Evolutionary conservation across 2,329 filamentous ascomycete genomes (phyloP).

Genomic region (Aciculosporium take): DNA sequence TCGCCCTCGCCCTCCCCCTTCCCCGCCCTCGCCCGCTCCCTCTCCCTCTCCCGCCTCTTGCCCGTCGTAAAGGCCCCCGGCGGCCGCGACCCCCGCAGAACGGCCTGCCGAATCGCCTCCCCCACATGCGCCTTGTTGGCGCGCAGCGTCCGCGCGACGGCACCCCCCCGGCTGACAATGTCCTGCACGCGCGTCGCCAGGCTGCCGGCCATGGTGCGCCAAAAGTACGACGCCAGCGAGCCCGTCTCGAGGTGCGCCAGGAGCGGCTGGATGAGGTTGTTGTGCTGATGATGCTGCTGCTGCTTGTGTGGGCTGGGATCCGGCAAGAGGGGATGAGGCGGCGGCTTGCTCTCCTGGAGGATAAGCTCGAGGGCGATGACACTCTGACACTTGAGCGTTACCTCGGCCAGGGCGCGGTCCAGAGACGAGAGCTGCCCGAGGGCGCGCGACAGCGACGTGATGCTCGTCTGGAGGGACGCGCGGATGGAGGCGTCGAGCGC

Average conservation of each 20-base stretch:
- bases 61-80: slow-evolving; percentile 38
- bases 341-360: slow-evolving; percentile 52
- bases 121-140: slow-evolving; percentile 61
- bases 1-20: slow-evolving; percentile 55
- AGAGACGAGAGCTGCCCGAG: slow-evolving; percentile 68
- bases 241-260: slow-evolving; percentile 72
- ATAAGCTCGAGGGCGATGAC: slow-evolving; percentile 76
- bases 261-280: slow-evolving; percentile 55
- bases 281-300: slow-evolving; percentile 22
- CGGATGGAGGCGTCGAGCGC: slow-evolving; percentile 73
- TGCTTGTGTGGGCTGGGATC: slow-evolving; percentile 1
- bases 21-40: slow-evolving; percentile 58
- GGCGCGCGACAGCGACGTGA: slow-evolving; percentile 59
- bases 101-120: slow-evolving; percentile 69
- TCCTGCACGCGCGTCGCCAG: slow-evolving; percentile 70
- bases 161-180: slow-evolving; percentile 68
- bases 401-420: slow-evolving; percentile 68
- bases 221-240: slow-evolving; percentile 82
- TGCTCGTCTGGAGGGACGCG: slow-evolving; percentile 62
- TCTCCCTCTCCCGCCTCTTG: slow-evolving; percentile 31
- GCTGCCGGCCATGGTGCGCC: slow-evolving; percentile 71
- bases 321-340: slow-evolving; percentile 51
- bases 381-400: slow-evolving; percentile 76
- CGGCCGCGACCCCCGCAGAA: slow-evolving; percentile 59
- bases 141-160: slow-evolving; percentile 66